Percentiles rank a stretch among this genome's conserved stretches.
Conservation (phyloP, 1,284 basidiomycete genomes). For the Melampsora americana region DNA sequence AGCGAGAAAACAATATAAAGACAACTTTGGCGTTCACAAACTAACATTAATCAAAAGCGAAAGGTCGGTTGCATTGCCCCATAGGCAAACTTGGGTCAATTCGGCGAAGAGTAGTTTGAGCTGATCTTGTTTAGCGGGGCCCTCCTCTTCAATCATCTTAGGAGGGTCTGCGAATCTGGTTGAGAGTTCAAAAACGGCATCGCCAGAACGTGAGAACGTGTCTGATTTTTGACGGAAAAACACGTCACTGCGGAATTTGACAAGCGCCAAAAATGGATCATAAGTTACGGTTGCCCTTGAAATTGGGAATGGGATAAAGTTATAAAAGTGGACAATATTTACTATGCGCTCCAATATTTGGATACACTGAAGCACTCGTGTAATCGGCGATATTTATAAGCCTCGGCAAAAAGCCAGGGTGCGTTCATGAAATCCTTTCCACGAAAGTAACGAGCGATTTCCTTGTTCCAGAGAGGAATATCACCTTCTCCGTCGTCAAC, state of each 20-base stretch:
- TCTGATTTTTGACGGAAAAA: constrained; percentile 67
- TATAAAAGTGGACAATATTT: constrained; percentile 54
- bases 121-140: constrained; percentile 66
- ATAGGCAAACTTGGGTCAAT: constrained; percentile 90
- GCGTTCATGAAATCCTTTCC: constrained; percentile 93
- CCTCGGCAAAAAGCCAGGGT: constrained; percentile 92
- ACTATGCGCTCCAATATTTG: constrained; percentile 73
- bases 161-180: constrained; percentile 86
- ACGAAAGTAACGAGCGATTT: constrained; percentile 87
- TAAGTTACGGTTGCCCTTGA: constrained; percentile 43
- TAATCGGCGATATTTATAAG: constrained; percentile 83
- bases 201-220: constrained; percentile 85
- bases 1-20: not conserved
- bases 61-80: constrained; percentile 95
- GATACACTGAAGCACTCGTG: constrained; percentile 92
- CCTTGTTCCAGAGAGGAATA: constrained; percentile 93
- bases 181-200: constrained; percentile 92
- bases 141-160: constrained; percentile 63
- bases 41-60: constrained; percentile 80
- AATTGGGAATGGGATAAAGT: not conserved
- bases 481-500: constrained; percentile 90
- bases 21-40: constrained; percentile 9
- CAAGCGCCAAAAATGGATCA: constrained; percentile 72
- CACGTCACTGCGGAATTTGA: constrained; percentile 46
- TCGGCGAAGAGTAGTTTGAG: constrained; percentile 88